These are phyloP conservation scores for Penicillium arizonense DNA, from an alignment of 495 filamentous ascomycete species.

Conservation along the genomic window DNA sequence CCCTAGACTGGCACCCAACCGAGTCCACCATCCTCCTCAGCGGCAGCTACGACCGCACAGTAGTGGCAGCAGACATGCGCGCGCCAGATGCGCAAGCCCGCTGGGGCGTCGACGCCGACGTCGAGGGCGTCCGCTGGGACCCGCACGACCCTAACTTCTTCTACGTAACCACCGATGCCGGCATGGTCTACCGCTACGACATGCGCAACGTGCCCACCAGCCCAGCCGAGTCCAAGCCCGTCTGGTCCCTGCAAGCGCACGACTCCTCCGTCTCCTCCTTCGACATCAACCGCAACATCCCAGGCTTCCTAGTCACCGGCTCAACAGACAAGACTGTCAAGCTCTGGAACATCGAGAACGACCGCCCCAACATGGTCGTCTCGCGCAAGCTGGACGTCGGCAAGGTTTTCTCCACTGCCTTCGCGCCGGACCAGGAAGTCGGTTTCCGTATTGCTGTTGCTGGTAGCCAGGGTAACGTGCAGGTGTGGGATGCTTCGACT, in stretches of 20 bases:
- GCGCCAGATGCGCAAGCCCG: slow-evolving; percentile 77
- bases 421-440: slow-evolving; percentile 85
- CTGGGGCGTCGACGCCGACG: slow-evolving; percentile 92
- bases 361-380: slow-evolving; percentile 80
- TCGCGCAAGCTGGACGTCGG: slow-evolving; percentile 89
- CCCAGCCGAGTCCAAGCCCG: slow-evolving; percentile 71
- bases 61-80: slow-evolving; percentile 90
- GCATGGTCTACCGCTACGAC: slow-evolving; percentile 86
- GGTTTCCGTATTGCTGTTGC: slow-evolving; percentile 90
- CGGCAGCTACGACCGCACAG: slow-evolving; percentile 91
- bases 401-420: slow-evolving; percentile 87
- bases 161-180: slow-evolving; percentile 90
- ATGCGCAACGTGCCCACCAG: slow-evolving; percentile 64
- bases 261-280: slow-evolving; percentile 93
- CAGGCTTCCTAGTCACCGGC: slow-evolving; percentile 88
- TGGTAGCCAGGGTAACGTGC: slow-evolving; percentile 89
- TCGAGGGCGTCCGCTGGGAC: slow-evolving; percentile 91
- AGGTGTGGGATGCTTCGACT: slow-evolving; percentile 96
- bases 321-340: slow-evolving; percentile 93
- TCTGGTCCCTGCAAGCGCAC: slow-evolving; percentile 95
- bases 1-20: slow-evolving; percentile 84
- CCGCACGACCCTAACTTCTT: slow-evolving; percentile 89
- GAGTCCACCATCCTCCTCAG: slow-evolving; percentile 86
- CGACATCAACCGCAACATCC: slow-evolving; percentile 83
- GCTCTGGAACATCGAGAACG: slow-evolving; percentile 87